phyloP scores from a whole-genome alignment of 768 basidiomycete species.

The Brasilioporus rufonigricans region DNA sequence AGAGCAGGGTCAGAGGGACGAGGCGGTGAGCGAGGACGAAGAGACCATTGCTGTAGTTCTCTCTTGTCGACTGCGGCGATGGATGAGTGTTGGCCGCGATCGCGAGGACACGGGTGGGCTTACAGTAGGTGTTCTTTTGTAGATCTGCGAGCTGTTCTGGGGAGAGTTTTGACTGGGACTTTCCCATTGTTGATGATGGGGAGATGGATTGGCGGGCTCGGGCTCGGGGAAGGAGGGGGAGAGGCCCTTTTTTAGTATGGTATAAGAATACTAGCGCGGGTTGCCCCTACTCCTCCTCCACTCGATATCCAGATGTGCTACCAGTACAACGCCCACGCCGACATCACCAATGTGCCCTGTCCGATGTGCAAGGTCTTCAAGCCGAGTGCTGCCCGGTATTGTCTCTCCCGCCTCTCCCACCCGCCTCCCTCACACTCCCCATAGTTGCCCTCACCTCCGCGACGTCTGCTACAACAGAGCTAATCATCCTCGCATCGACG shows the following conservation, averaged over 20 bases:
- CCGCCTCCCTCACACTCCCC: conserved; percentile 17
- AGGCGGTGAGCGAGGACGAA: conserved; percentile 6
- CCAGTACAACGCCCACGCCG: conserved; percentile 59
- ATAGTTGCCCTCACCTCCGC: conserved; percentile 73
- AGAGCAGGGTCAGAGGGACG: conserved; percentile 10
- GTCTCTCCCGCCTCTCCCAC: conserved; percentile 10
- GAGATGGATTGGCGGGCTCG: conserved; percentile 9
- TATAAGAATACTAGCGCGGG: conserved; percentile 29
- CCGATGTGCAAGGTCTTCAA: conserved; percentile 85
- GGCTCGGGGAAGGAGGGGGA: background rate
- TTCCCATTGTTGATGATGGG: conserved; percentile 72
- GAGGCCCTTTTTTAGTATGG: conserved; percentile 31
- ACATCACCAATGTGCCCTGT: conserved; percentile 65
- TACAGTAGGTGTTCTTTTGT: conserved; percentile 98
- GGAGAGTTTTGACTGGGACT: conserved; percentile 93
- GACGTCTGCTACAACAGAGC: conserved; percentile 75
- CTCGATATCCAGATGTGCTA: conserved; percentile 57
- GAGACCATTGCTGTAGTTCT: conserved; percentile 91
- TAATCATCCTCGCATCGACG: conserved; percentile 72
- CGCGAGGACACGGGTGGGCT: conserved; percentile 25
- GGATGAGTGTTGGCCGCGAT: conserved; percentile 11
- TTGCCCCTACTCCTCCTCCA: conserved; percentile 25
- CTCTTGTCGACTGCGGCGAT: conserved; percentile 82
- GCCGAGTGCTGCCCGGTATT: conserved; percentile 55
- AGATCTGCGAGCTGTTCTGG: conserved; percentile 92